These are phyloP conservation scores for Moesziomyces aphidis DNA, from an alignment of 1,284 basidiomycete genomes.

Conservation along the genomic window DNA sequence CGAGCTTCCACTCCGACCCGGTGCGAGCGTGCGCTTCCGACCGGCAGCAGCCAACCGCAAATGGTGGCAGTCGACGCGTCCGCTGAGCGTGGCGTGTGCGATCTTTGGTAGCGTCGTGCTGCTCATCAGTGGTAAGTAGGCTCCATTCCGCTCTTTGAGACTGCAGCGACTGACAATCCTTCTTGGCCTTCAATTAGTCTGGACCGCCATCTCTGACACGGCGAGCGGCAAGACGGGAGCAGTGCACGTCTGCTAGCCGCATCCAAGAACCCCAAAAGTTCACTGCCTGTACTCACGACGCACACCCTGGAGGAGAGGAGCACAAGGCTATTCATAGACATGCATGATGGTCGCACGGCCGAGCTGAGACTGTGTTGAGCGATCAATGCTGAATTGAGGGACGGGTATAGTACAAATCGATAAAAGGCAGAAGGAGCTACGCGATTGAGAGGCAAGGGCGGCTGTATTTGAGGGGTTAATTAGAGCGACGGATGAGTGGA, in stretches of 20 bases:
- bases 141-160: not conserved
- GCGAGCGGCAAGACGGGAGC: constrained; percentile 48
- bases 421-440: not conserved
- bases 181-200: constrained; percentile 16
- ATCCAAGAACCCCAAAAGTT: not conserved
- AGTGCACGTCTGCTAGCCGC: constrained; percentile 42
- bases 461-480: not conserved
- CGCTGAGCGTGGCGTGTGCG: constrained; percentile 61
- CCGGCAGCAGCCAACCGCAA: constrained; percentile 50
- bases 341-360: too few species aligned
- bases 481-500: not conserved
- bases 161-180: not conserved
- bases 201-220: constrained; percentile 46
- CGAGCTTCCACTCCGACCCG: constrained; percentile 63
- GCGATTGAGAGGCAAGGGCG: not conserved
- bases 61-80: constrained; percentile 65
- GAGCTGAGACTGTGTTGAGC: too few species aligned
- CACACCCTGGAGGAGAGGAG: too few species aligned
- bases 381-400: not conserved
- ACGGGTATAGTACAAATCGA: not conserved
- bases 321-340: too few species aligned
- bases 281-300: not conserved
- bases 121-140: constrained; percentile 48
- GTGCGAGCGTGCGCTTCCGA: constrained; percentile 51
- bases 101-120: constrained; percentile 62